Evolutionary conservation across 1,284 basidiomycete genomes (phyloP).

Genomic region (Puccinia polysora): DNA sequence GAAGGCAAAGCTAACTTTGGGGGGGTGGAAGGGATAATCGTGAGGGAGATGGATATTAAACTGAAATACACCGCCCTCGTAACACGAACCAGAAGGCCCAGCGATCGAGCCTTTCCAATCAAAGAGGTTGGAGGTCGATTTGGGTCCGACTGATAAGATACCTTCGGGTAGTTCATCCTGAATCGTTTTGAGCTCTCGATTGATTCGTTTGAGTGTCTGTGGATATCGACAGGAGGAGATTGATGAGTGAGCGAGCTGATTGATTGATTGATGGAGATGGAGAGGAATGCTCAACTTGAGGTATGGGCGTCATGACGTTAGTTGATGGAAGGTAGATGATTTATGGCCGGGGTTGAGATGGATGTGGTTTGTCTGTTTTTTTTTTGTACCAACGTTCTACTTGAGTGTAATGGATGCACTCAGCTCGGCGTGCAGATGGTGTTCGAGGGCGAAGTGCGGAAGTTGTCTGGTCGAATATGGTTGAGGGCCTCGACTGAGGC

Average conservation of each 20-base stretch:
- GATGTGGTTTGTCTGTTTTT: too few species aligned
- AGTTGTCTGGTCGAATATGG: too few species aligned
- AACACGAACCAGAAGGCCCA: slow-evolving; percentile 20
- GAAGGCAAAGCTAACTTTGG: neutral
- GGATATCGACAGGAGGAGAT: neutral
- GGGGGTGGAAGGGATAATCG: slow-evolving; percentile 38
- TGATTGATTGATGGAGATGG: neutral
- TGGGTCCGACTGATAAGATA: slow-evolving; percentile 20
- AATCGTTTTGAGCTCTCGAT: slow-evolving; percentile 12
- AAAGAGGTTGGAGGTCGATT: slow-evolving; percentile 15
- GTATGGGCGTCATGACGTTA: too few species aligned
- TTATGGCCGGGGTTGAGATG: neutral
- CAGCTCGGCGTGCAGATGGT: too few species aligned
- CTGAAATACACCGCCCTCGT: slow-evolving; percentile 24
- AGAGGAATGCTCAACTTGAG: slow-evolving; percentile 5
- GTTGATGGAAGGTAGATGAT: neutral
- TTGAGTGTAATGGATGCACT: too few species aligned
- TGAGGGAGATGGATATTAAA: slow-evolving; percentile 31
- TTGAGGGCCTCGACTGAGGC: too few species aligned
- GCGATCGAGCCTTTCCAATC: slow-evolving; percentile 30
- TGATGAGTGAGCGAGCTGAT: neutral
- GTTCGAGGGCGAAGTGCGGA: too few species aligned
- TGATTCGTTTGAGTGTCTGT: slow-evolving; percentile 33
- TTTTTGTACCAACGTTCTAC: too few species aligned
- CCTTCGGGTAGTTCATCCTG: slow-evolving; percentile 27